These are phyloP conservation scores for Komagataella mondaviorum DNA, from an alignment of 805 yeast genomes.

Conservation along the genomic window DNA sequence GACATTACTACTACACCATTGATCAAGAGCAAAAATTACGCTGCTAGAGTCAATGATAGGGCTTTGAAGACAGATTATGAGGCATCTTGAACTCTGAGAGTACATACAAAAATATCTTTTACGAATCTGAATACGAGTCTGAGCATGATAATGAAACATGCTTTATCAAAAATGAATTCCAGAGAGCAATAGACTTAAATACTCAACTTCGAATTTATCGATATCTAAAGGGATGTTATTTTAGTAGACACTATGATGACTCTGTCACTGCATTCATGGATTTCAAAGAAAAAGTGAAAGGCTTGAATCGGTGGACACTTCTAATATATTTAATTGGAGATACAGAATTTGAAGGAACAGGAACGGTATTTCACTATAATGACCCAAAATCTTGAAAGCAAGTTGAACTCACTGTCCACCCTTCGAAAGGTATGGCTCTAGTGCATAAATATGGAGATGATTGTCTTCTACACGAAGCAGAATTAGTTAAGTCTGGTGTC, in stretches of 20 bases:
- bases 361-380: conserved; percentile 34
- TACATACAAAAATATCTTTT: conserved; percentile 20
- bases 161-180: conserved; percentile 17
- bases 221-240: conserved; percentile 41
- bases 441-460: conserved; percentile 56
- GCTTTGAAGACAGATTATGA: conserved; percentile 22
- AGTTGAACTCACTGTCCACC: conserved; percentile 21
- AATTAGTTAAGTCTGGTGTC: conserved; percentile 32
- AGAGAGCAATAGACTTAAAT: conserved; percentile 31
- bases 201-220: conserved; percentile 44
- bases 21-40: conserved; percentile 35
- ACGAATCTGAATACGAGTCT: conserved; percentile 16
- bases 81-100: conserved; percentile 27
- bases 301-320: conserved; percentile 45
- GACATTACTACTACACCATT: conserved; percentile 33
- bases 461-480: conserved; percentile 47
- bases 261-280: conserved; percentile 24
- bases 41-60: conserved; percentile 45
- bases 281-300: conserved; percentile 9
- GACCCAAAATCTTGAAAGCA: conserved; percentile 5
- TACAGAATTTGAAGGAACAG: conserved; percentile 43
- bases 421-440: conserved; percentile 40
- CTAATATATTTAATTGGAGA: conserved; percentile 44
- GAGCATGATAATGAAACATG: conserved; percentile 9
- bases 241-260: conserved; percentile 50